A percentile compares a stretch with the other conserved stretches of the same genome.
Conservation (phyloP, 129 eudicot genomes). For the Helichrysum umbraculigerum region DNA sequence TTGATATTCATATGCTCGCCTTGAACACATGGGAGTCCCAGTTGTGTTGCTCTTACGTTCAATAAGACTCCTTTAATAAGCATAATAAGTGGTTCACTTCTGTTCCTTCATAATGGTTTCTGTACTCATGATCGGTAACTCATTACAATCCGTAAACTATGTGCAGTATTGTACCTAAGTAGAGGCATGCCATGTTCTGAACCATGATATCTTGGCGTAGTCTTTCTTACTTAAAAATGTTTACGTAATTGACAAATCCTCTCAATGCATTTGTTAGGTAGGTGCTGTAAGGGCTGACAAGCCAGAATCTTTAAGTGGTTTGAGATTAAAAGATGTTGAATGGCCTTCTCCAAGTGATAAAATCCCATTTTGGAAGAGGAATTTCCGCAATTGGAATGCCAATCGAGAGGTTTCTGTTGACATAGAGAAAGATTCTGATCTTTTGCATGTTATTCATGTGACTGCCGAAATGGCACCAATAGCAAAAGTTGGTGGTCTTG, state of each 20-base stretch:
- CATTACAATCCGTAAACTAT: neutral
- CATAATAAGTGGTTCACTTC: neutral
- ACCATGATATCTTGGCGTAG: neutral
- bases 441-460: constrained; percentile 66
- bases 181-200: neutral
- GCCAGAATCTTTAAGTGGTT: constrained; percentile 32
- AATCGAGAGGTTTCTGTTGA: constrained; percentile 32
- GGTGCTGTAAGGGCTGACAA: constrained; percentile 23
- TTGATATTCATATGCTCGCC: neutral
- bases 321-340: constrained; percentile 25
- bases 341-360: constrained; percentile 93
- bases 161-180: neutral
- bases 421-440: constrained; percentile 58
- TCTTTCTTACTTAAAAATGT: neutral
- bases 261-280: constrained; percentile 32
- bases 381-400: constrained; percentile 46
- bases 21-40: neutral
- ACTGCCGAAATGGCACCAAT: constrained; percentile 93
- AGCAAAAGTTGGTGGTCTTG: constrained; percentile 93
- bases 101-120: neutral
- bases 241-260: neutral
- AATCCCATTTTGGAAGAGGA: constrained; percentile 74
- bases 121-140: neutral
- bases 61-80: neutral
- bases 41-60: neutral